Base-by-base conservation (phyloP, 1,284 basidiomycete genomes). In the Tylopilus sp. region DNA sequence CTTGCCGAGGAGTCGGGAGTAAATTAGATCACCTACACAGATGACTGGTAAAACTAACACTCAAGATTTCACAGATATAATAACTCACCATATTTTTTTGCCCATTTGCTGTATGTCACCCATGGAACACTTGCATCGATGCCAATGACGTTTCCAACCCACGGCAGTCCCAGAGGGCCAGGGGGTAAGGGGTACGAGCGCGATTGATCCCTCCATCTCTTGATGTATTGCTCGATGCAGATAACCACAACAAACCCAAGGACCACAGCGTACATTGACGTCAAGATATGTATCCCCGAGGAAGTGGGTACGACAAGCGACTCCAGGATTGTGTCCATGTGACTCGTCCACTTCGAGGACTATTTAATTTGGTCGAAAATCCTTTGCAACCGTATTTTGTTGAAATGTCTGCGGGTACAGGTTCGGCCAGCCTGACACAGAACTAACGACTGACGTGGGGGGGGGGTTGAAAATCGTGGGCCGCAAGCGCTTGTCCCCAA, bases 31-130 rank as follows among this genome's bases (percentile, higher is more conserved):
- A 11, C 32, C 24, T 45, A n/a, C 17, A 35, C 20, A 15, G n/a
- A 8, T n/a, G n/a, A n/a, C n/a, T n/a, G n/a, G n/a, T n/a, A n/a
- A n/a, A n/a, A n/a, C n/a, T n/a, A n/a, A n/a, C n/a, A n/a, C n/a
- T n/a, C n/a, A n/a, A n/a, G n/a, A n/a, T n/a, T n/a, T n/a, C n/a
- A 7, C 19, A 9, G 2, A 19, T 33, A 7, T 25, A 8, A 2
- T 13, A 19, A 33, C 43, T 7, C 14, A 45, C 43, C 43, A 5
- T 44, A 64, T 11, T 31, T 45, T 41, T 14, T 54, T 8, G 49
- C 46, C 59, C 56, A 66, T 11, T 61, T 19, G 13, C 35, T 19
- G 31, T 60, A 66, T 15, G 62, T 64, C 22, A 35, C 26, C 61
- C 62, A 63, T 4, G 61, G 62, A 5, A 48, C 31, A 7, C 43